Conservation (phyloP, 2,329 filamentous ascomycete genomes). For the Phyllosticta citrichinensis region DNA sequence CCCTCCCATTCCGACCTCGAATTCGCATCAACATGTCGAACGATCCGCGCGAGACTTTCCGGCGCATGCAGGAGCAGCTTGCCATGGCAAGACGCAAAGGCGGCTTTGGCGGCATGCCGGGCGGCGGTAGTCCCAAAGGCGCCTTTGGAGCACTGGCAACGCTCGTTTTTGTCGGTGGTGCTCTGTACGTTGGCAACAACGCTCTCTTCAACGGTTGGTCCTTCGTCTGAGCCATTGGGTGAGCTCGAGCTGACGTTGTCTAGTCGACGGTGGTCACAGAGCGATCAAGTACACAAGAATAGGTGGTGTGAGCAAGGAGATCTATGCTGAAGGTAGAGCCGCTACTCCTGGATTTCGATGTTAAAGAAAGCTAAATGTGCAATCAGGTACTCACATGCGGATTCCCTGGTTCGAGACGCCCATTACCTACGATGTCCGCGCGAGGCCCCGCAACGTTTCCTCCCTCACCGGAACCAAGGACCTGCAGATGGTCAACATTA, state of each 20-base stretch:
- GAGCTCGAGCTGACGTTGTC: constrained; percentile 13
- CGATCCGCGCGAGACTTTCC: constrained; percentile 58
- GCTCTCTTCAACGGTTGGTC: constrained; percentile 57
- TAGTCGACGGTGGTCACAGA: constrained; percentile 93
- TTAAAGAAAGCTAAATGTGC: not conserved
- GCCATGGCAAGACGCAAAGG: constrained; percentile 38
- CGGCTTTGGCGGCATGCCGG: constrained; percentile 24
- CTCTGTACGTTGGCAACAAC: constrained; percentile 48
- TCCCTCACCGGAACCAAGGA: constrained; percentile 98
- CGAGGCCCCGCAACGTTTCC: constrained; percentile 91
- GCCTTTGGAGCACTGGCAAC: constrained; percentile 45
- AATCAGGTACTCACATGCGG: constrained; percentile 74
- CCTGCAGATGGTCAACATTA: constrained; percentile 99
- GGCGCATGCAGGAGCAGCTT: constrained; percentile 53
- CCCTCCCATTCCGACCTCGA: not conserved
- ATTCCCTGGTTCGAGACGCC: constrained; percentile 98
- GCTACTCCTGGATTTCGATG: not conserved
- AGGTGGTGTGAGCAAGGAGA: constrained; percentile 89
- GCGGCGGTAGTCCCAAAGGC: constrained; percentile 39
- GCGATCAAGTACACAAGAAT: constrained; percentile 96
- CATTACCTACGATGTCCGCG: constrained; percentile 94
- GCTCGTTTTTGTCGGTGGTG: constrained; percentile 45
- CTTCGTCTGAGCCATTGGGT: not conserved
- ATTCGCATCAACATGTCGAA: not conserved
- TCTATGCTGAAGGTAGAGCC: constrained; percentile 75